Evolutionary conservation across 2,329 filamentous ascomycete species (phyloP).

Genomic region (Fusarium goolgardi): DNA sequence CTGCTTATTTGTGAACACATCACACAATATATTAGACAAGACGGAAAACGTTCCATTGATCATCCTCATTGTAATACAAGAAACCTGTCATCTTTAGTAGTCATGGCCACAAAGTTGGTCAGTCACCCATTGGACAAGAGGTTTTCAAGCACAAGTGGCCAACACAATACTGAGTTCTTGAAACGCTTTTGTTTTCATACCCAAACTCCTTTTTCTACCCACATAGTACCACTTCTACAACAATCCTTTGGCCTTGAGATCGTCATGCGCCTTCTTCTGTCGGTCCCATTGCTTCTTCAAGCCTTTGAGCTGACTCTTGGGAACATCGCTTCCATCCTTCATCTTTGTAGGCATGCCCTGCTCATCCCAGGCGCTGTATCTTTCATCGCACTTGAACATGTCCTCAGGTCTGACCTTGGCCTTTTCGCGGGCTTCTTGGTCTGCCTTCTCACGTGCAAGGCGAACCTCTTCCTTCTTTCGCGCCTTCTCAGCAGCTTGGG

Average conservation of each 20-base stretch:
- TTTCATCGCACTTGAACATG: slow-evolving; percentile 67
- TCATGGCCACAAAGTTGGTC: too few species aligned
- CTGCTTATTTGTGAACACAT: background rate
- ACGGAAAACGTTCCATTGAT: too few species aligned
- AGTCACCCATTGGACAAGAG: background rate
- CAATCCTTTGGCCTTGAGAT: slow-evolving; percentile 55
- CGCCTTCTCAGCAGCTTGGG: slow-evolving; percentile 70
- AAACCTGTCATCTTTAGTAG: background rate
- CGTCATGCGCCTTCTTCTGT: slow-evolving; percentile 87
- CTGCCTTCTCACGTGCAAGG: slow-evolving; percentile 61
- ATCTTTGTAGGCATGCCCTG: slow-evolving; percentile 84
- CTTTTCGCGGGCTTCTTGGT: slow-evolving; percentile 67
- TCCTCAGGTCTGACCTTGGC: slow-evolving; percentile 66
- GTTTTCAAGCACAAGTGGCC: slow-evolving; percentile 49
- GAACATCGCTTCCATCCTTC: slow-evolving; percentile 80
- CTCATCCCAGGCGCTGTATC: slow-evolving; percentile 82
- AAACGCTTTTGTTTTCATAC: slow-evolving; percentile 29
- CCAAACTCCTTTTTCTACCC: slow-evolving; percentile 22
- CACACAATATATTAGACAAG: background rate
- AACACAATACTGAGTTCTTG: background rate
- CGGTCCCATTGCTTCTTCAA: slow-evolving; percentile 89
- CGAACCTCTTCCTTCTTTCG: slow-evolving; percentile 66
- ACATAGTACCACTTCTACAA: slow-evolving; percentile 35
- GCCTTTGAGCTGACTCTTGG: slow-evolving; percentile 84
- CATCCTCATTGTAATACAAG: background rate